phyloP scores from a whole-genome alignment of 805 yeast genomes.

The Wickerhamiella sorbophila region DNA sequence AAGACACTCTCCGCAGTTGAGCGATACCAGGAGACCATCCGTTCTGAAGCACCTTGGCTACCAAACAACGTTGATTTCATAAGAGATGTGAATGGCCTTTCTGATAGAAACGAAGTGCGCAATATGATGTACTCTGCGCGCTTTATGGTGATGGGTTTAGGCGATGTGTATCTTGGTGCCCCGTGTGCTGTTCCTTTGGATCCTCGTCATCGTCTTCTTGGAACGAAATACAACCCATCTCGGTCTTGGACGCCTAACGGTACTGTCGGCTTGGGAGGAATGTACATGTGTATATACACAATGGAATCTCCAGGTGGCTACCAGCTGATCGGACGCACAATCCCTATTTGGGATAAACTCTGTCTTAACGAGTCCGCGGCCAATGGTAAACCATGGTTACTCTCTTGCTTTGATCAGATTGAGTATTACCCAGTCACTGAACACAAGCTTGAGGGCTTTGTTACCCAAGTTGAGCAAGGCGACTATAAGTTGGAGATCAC shows the following conservation, averaged over 20 bases:
- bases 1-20: slow-evolving; percentile 79
- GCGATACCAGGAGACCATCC: slow-evolving; percentile 85
- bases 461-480: slow-evolving; percentile 70
- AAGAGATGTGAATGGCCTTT: slow-evolving; percentile 71
- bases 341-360: slow-evolving; percentile 95
- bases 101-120: slow-evolving; percentile 53
- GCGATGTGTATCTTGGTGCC: slow-evolving; percentile 95
- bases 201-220: slow-evolving; percentile 86
- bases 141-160: slow-evolving; percentile 85
- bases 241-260: slow-evolving; percentile 95
- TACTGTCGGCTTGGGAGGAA: slow-evolving; percentile 95
- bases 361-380: slow-evolving; percentile 31
- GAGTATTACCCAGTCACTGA: slow-evolving; percentile 89
- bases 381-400: slow-evolving; percentile 70
- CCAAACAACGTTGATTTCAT: slow-evolving; percentile 95
- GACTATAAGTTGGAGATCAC: slow-evolving; percentile 58
- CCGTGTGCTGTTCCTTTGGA: slow-evolving; percentile 98
- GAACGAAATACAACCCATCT: slow-evolving; percentile 91
- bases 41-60: slow-evolving; percentile 91
- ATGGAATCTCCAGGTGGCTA: slow-evolving; percentile 99
- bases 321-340: slow-evolving; percentile 89
- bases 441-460: slow-evolving; percentile 55
- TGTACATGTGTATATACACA: slow-evolving; percentile 97
- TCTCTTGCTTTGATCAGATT: slow-evolving; percentile 85
- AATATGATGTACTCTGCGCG: slow-evolving; percentile 81